Evolutionary conservation across 2,329 filamentous ascomycete genomes (phyloP).

Genomic region (Biscogniauxia marginata): DNA sequence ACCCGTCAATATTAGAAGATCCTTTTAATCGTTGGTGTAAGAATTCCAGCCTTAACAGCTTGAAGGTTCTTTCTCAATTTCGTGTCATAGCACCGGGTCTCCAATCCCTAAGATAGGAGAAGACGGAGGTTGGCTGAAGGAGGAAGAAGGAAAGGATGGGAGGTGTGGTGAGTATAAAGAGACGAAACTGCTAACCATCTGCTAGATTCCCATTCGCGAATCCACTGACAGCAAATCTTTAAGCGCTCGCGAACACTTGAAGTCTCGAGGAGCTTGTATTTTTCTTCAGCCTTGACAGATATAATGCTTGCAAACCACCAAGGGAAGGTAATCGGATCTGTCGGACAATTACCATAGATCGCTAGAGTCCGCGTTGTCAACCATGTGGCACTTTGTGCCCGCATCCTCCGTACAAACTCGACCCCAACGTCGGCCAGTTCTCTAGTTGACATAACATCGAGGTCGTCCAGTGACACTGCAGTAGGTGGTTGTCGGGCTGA

Average conservation of each 20-base stretch:
- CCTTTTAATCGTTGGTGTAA: constrained; percentile 4
- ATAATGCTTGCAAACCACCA: constrained; percentile 89
- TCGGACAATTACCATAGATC: constrained; percentile 75
- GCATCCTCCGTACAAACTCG: constrained; percentile 69
- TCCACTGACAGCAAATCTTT: constrained; percentile 81
- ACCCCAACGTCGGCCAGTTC: constrained; percentile 64
- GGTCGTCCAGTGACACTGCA: constrained; percentile 27
- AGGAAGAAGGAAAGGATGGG: neutral
- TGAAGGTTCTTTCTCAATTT: neutral
- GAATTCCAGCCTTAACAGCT: constrained; percentile 9
- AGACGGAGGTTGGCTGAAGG: neutral
- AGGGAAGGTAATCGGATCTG: constrained; percentile 74
- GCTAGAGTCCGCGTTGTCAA: constrained; percentile 68
- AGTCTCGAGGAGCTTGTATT: constrained; percentile 71
- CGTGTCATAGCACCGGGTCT: too few relatives aligned
- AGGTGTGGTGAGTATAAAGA: neutral
- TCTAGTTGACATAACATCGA: constrained; percentile 65
- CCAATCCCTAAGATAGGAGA: neutral
- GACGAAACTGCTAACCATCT: constrained; percentile 62
- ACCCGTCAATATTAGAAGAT: constrained; percentile 20
- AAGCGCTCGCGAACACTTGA: constrained; percentile 76
- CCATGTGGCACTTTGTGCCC: constrained; percentile 69
- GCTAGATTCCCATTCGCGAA: constrained; percentile 66
- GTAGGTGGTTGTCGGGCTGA: constrained; percentile 14
- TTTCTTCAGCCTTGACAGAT: constrained; percentile 74